Conservation (phyloP, 345 rosid genomes). For the Lumnitzera littorea region DNA sequence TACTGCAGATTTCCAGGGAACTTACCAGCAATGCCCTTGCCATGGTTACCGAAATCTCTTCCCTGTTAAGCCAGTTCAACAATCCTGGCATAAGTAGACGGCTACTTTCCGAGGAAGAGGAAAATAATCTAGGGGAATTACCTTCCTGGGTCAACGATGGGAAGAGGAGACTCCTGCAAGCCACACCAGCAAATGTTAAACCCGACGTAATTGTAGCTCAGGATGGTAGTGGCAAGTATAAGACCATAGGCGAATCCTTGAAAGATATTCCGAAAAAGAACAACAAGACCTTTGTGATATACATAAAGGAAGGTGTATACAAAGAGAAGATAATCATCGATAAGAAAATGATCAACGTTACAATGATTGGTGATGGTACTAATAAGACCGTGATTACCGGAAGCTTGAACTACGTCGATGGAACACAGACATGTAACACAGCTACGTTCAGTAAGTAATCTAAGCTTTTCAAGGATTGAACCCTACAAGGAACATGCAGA, state of each 20-base stretch:
- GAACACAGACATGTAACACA: slow-evolving; percentile 41
- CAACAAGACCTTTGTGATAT: slow-evolving; percentile 33
- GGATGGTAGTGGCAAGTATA: slow-evolving; percentile 68
- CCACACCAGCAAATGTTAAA: slow-evolving; percentile 16
- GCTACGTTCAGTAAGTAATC: slow-evolving; percentile 47
- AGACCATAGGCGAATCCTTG: slow-evolving; percentile 51
- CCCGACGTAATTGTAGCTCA: slow-evolving; percentile 52
- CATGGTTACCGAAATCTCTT: slow-evolving; percentile 40
- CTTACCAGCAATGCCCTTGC: slow-evolving; percentile 70
- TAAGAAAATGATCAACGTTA: slow-evolving; percentile 23
- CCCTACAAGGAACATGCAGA: too few relatives aligned
- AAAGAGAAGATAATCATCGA: slow-evolving; percentile 37
- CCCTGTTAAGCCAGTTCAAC: slow-evolving; percentile 19
- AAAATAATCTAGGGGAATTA: background rate
- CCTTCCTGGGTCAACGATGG: slow-evolving; percentile 43
- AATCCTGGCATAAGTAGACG: slow-evolving; percentile 22
- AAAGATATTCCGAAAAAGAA: slow-evolving; percentile 28
- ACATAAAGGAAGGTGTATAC: slow-evolving; percentile 69
- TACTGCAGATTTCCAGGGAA: slow-evolving; percentile 33
- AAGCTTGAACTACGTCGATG: slow-evolving; percentile 29
- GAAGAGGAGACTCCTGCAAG: slow-evolving; percentile 30
- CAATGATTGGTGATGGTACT: slow-evolving; percentile 73
- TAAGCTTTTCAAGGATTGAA: background rate
- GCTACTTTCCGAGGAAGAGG: slow-evolving; percentile 23
- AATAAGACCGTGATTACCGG: slow-evolving; percentile 62